Evolutionary conservation across 208 protist species (phyloP).

Genomic region (Trypanosoma congolense): DNA sequence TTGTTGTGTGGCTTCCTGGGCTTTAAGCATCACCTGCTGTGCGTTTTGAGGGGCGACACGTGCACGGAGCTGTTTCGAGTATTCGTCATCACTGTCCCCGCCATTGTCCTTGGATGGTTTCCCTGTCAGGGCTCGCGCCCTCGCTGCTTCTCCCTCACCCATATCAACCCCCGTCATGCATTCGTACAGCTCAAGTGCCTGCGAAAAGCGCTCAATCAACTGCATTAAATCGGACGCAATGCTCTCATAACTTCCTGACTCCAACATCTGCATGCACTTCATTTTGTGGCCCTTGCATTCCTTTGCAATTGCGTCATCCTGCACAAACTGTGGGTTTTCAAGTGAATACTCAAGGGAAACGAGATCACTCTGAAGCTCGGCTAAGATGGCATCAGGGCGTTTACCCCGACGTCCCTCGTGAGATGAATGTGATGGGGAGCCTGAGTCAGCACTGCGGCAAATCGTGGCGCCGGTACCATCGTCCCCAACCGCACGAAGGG

Average conservation of each 20-base stretch:
- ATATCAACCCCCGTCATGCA: conserved; percentile 82
- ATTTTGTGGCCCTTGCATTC: conserved; percentile 83
- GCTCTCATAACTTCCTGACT: conserved; percentile 60
- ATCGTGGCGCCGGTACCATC: conserved; percentile 34
- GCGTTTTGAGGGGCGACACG: conserved; percentile 33
- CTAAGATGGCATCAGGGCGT: conserved; percentile 64
- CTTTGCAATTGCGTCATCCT: conserved; percentile 73
- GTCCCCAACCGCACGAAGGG: conserved; percentile 17
- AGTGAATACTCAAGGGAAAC: conserved; percentile 85
- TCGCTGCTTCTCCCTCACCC: conserved; percentile 65
- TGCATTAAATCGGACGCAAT: conserved; percentile 73
- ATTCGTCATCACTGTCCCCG: conserved; percentile 76
- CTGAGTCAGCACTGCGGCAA: conserved; percentile 1
- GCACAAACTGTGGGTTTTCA: conserved; percentile 77
- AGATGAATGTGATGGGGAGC: background rate
- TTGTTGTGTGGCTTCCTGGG: conserved; percentile 72
- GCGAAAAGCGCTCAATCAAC: conserved; percentile 81
- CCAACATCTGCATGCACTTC: conserved; percentile 75
- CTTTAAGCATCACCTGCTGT: conserved; percentile 49
- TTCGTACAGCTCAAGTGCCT: conserved; percentile 76
- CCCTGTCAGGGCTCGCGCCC: conserved; percentile 46
- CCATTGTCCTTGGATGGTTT: conserved; percentile 32
- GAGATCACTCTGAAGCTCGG: conserved; percentile 81
- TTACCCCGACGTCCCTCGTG: conserved; percentile 4
- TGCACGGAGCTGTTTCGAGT: conserved; percentile 44